Evolutionary conservation across 495 filamentous ascomycete genomes (phyloP), one percentile per base, ranked within the genome.

Genomic region (Podospora bellae-mahoneyi): DNA sequence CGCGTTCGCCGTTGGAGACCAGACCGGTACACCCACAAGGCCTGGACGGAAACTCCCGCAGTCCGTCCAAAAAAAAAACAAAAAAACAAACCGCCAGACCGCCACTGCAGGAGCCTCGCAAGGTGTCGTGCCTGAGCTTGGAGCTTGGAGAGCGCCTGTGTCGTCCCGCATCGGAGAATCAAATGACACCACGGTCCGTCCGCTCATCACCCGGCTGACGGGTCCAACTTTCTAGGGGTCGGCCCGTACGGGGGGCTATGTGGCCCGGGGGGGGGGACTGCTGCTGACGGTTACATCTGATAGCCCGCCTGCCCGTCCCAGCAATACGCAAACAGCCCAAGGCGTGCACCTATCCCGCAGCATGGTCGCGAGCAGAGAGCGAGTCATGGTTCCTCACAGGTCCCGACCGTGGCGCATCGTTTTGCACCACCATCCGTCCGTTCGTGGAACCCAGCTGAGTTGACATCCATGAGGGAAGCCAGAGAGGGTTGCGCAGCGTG

Each of bases 241-340:
- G 61, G 61, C 61, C 61, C 61, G 61, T 20, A 63, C 3, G 28
- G 27, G 61, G 20, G 61, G 10, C 61, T 58, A 58, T 20, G 55
- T 19, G n/a, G 55, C 18, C 55, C 55, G 55, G 55, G 55, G 55
- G 13, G 55, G 55, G 55, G 55, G 13, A 48, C 39, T 58, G 18
- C 55, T 58, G 55, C 55, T 58, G 55, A 58, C 23, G 55, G 55
- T 58, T 58, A 58, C 55, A 58, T 58, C 55, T 5, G n/a, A 23
- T 9, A 3, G n/a, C 55, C 55, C 55, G 55, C n/a, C 55, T n/a
- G 39, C 2, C 39, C 13, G 39, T 48, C 39, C 39, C 39, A 10
- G 55, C 23, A 58, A 20, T 7, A 58, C 55, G 55, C 55, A 58
- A 58, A 58, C 55, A 18, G 10, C 5, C 10, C 55, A 32, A 32